A percentile compares a stretch with the other conserved stretches of the same genome.
Evolutionary conservation across 139 green algal genomes (phyloP).

Genomic region (Chlamydomonas sphaeroides): DNA sequence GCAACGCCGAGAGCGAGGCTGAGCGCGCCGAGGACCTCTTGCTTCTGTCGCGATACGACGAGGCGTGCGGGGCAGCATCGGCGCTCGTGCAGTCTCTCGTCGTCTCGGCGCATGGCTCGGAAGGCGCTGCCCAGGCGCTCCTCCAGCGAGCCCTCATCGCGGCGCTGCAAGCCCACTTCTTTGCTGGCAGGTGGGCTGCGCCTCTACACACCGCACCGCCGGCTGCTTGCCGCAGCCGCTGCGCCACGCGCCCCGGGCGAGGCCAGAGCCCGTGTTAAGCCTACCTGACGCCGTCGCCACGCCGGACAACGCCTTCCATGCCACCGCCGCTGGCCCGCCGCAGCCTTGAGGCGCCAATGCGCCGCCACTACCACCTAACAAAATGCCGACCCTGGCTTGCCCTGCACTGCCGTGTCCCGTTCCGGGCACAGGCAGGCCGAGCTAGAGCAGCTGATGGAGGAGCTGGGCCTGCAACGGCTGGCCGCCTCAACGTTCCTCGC

Average conservation of each 20-base stretch:
- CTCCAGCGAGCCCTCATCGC: constrained; percentile 10
- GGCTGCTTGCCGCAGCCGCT: too few species aligned
- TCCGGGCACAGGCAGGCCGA: background rate
- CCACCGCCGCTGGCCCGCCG: too few species aligned
- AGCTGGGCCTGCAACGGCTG: background rate
- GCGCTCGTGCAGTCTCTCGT: background rate
- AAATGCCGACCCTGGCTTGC: background rate
- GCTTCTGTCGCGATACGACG: constrained; percentile 6
- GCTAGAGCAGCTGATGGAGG: background rate
- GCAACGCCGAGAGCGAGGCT: too few species aligned
- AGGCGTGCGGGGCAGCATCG: background rate
- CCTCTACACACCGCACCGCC: too few species aligned
- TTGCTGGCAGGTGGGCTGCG: background rate
- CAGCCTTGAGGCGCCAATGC: background rate
- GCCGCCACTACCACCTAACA: background rate
- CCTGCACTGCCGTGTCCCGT: background rate
- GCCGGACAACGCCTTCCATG: background rate
- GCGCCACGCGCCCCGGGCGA: too few species aligned
- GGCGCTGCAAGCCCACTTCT: constrained; percentile 11
- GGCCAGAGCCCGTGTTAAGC: too few species aligned
- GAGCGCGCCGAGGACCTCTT: constrained; percentile 11
- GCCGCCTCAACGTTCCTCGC: background rate
- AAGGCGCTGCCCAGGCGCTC: background rate
- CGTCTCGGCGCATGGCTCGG: background rate
- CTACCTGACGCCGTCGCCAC: too few species aligned